Conservation (phyloP, 306 rosid genomes). For the Datisca glomerata region DNA sequence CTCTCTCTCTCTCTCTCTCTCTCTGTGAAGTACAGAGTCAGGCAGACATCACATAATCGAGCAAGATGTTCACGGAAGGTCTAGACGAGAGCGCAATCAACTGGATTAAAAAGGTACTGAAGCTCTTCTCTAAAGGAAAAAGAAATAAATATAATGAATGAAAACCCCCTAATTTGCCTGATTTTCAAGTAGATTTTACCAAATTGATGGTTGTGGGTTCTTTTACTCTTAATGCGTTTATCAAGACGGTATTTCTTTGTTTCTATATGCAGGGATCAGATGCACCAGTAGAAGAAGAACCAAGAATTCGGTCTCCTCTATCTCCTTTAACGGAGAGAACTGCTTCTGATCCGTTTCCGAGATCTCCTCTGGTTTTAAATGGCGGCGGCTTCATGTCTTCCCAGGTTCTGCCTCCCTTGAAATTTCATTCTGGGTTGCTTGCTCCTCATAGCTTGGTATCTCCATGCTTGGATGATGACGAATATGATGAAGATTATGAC, state of each 20-base stretch:
- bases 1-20: slow-evolving; percentile 7
- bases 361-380: slow-evolving; percentile 33
- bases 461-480: slow-evolving; percentile 15
- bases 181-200: too few relatives aligned
- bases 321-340: slow-evolving; percentile 44
- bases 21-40: slow-evolving; percentile 11
- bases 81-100: slow-evolving; percentile 78
- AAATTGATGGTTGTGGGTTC: background rate
- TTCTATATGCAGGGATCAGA: slow-evolving; percentile 36
- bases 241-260: background rate
- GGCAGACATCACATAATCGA: background rate
- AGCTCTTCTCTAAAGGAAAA: background rate
- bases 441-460: slow-evolving; percentile 33
- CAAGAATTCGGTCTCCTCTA: slow-evolving; percentile 46
- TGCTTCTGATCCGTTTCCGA: slow-evolving; percentile 26
- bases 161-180: too few relatives aligned
- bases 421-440: slow-evolving; percentile 48
- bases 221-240: background rate
- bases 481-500: slow-evolving; percentile 24
- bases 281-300: slow-evolving; percentile 18
- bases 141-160: background rate
- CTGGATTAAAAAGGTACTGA: slow-evolving; percentile 75
- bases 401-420: slow-evolving; percentile 60
- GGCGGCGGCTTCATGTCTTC: slow-evolving; percentile 25
- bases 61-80: slow-evolving; percentile 76